Evolutionary conservation across 805 yeast species (phyloP).

Genomic region (Cyberlindnera mississippiensis): DNA sequence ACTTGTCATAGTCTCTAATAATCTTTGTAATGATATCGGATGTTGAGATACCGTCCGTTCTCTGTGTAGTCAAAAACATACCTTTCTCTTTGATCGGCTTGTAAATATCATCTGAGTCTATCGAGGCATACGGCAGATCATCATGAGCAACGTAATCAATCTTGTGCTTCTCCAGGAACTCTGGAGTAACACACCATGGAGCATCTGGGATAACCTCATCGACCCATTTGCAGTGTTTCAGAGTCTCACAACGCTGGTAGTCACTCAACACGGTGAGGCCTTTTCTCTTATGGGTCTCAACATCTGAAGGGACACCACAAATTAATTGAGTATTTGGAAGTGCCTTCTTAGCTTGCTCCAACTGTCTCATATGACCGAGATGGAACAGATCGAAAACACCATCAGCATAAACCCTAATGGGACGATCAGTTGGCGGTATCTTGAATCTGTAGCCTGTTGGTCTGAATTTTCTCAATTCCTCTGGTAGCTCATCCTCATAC

Average conservation of each 20-base stretch:
- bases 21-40: constrained; percentile 94
- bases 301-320: constrained; percentile 89
- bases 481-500: constrained; percentile 63
- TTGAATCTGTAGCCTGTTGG: constrained; percentile 78
- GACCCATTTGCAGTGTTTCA: constrained; percentile 94
- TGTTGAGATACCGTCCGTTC: constrained; percentile 95
- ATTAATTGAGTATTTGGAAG: constrained; percentile 80
- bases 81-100: constrained; percentile 89
- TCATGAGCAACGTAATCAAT: constrained; percentile 98
- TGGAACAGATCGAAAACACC: constrained; percentile 97
- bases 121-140: constrained; percentile 89
- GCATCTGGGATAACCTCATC: constrained; percentile 94
- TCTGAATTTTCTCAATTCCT: constrained; percentile 67
- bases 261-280: constrained; percentile 92
- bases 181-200: constrained; percentile 91
- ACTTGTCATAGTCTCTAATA: constrained; percentile 93
- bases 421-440: constrained; percentile 79
- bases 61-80: constrained; percentile 87
- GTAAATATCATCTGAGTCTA: constrained; percentile 89
- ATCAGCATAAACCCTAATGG: constrained; percentile 94
- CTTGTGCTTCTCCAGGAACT: constrained; percentile 69
- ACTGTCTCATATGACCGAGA: constrained; percentile 95
- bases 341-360: constrained; percentile 94
- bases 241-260: constrained; percentile 84
- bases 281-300: constrained; percentile 85